Percentiles rank a stretch among this genome's conserved stretches.
Evolutionary conservation across 768 basidiomycete species (phyloP).

Genomic region (Leccinum variicolor): DNA sequence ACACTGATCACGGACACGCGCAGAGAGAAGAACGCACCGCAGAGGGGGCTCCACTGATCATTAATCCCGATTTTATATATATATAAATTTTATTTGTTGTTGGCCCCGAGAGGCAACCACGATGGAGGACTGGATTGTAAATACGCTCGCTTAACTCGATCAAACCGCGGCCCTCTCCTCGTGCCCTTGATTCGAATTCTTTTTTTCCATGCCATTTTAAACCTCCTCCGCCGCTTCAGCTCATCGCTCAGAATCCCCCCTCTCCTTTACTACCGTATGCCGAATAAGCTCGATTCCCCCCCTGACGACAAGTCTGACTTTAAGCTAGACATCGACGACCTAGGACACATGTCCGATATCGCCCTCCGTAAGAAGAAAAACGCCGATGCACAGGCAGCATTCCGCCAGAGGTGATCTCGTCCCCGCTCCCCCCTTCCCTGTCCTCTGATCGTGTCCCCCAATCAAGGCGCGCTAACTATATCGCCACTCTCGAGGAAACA

Average conservation of each 20-base stretch:
- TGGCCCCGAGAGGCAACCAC: constrained; percentile 18
- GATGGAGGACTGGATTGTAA: constrained; percentile 35
- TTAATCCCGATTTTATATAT: neutral
- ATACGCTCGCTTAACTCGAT: constrained; percentile 38
- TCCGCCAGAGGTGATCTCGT: constrained; percentile 52
- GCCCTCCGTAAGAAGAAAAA: constrained; percentile 85
- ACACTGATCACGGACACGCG: constrained; percentile 7
- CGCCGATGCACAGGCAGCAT: constrained; percentile 85
- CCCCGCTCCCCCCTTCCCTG: neutral
- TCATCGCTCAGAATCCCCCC: constrained; percentile 7
- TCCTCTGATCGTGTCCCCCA: constrained; percentile 21
- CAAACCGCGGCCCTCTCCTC: constrained; percentile 51
- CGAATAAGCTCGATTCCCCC: constrained; percentile 31
- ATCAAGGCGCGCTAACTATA: constrained; percentile 70
- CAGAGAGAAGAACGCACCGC: neutral
- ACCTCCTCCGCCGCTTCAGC: constrained; percentile 29
- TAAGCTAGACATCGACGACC: constrained; percentile 36
- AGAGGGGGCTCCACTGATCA: neutral
- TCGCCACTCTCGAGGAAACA: constrained; percentile 84
- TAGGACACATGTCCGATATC: constrained; percentile 55
- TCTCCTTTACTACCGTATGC: constrained; percentile 17
- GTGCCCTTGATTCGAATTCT: constrained; percentile 66
- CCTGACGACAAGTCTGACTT: constrained; percentile 36
- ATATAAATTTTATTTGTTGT: neutral
- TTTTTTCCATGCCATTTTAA: constrained; percentile 63